Evolutionary conservation across 108 stramenopile species (phyloP).

Genomic region (Craspedostauros australis): DNA sequence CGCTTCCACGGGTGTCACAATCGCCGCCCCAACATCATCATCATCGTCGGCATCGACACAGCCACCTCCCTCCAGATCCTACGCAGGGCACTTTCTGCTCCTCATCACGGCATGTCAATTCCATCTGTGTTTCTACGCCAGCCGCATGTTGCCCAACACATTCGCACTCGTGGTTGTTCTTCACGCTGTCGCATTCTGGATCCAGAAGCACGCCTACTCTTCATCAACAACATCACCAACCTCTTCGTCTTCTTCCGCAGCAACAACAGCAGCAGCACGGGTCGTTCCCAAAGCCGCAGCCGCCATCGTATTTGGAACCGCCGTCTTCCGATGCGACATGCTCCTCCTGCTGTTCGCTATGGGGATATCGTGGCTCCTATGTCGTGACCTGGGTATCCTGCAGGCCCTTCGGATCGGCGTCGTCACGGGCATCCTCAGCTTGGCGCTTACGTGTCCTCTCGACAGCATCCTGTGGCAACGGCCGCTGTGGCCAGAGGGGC

Average conservation of each 20-base stretch:
- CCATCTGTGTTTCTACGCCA: constrained; percentile 94
- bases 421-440: constrained; percentile 38
- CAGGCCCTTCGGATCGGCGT: constrained; percentile 63
- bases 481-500: constrained; percentile 96
- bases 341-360: constrained; percentile 78
- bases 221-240: no score
- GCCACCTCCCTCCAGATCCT: no score
- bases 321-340: constrained; percentile 93
- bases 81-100: constrained; percentile 45
- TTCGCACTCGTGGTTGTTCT: constrained; percentile 81
- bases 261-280: no score
- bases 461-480: constrained; percentile 88
- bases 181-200: constrained; percentile 68
- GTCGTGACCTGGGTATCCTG: constrained; percentile 48
- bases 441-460: constrained; percentile 74
- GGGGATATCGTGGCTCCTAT: constrained; percentile 66
- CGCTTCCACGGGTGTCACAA: constrained; percentile 1
- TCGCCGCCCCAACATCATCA: constrained; percentile 10
- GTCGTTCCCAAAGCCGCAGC: constrained; percentile 34
- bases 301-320: constrained; percentile 68
- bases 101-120: constrained; percentile 82
- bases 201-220: constrained; percentile 26
- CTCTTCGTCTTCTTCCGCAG: no score
- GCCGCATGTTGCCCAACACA: constrained; percentile 93
- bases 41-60: constrained; percentile 1